Evolutionary conservation across 2,329 filamentous ascomycete species (phyloP), one percentile per base, ranked within the genome.

Genomic region (Penicillium sp.): DNA sequence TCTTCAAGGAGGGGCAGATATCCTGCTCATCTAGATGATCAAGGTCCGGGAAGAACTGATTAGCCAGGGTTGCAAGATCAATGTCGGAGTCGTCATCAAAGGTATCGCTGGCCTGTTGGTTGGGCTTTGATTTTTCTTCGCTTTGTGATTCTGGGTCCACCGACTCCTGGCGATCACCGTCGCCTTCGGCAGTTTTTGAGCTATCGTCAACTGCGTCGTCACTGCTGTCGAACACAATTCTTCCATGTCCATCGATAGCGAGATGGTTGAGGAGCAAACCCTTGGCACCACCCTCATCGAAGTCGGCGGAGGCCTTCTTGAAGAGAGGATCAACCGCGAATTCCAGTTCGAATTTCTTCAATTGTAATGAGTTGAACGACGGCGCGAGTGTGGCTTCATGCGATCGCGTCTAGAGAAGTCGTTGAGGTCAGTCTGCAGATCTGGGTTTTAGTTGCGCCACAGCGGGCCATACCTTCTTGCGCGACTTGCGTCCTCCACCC

Each of bases 221-320:
- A 72, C 93, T 98, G 80, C 94, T 98, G 79, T 99, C 95, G 73
- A 99, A 99, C 5, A 99, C 93, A 64, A 99, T 99, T 38, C 94
- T 87, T 45, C 95, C 95, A 65, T 92, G 87, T 1, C 87, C 86
- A 76, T 99, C 95, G 66, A 99, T 97, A 73, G 94, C 92, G n/a
- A 99, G 83, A 77, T 99, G 94, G 73, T 99, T 99, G 35, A 99
- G 84, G 22, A 99, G 83, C 45, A 99, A 83, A 22, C 95, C 95
- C 78, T 98, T 99, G 59, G 95, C 95, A 59, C 95, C 95, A 22
- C 95, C 95, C 79, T 99, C 95, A 73, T 99, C 95, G 67, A 99
- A 99, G 79, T 99, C 95, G 46, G 95, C 95, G 6, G 94, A 96
- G 0, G 94, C 94, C 74, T 99, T 99, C 74, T 99, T 99, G 85